Base-by-base conservation (phyloP, 106 monocot species). In the Acorus calamus region DNA sequence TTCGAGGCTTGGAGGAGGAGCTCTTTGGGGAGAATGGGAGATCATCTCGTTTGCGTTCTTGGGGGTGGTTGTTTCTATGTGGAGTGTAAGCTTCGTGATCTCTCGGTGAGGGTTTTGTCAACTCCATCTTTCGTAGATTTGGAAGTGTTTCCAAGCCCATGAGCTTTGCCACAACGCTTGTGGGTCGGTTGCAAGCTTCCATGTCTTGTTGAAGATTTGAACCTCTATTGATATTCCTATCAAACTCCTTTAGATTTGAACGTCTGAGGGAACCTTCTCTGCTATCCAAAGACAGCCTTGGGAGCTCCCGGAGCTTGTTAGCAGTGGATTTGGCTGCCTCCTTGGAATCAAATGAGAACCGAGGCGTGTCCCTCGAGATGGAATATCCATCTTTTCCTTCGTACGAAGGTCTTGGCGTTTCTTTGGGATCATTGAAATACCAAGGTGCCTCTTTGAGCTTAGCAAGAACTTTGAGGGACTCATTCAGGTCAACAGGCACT, bases 91-190 rank as follows among this genome's bases (percentile, higher is more conserved):
- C 6, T 4, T 6, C 14, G 42, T 7, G 7, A 41, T 44, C 41
- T 10, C 7, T 60, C 47, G 44, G 4, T 57, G 28, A 28, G 28
- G 28, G 28, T 28, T 28, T 28, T 28, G 28, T 28, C 1, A 28
- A 28, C 42, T 2, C 14, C 45, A 46, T 58, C 61, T 41, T 43
- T 70, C 54, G 44, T 49, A 14, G 43, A 44, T 49, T 48, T 62
- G 86, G 86, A 73, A 86, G 64, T 44, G 63, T 58, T 56, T 87
- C 90, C 69, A 96, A 82, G 5, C 94, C 94, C 94, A 96, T 96
- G 43, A 96, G 76, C 66, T 96, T 96, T 6, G 84, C 94, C 9
- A 96, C 82, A 47, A 90, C 74, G 50, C 78, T 79, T 6, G 77
- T 61, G 42, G 77, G 61, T 4, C 71, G 65, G 49, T 71, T 74